Conservation (phyloP, 2,329 filamentous ascomycete genomes). For the Fusarium metavorans region DNA sequence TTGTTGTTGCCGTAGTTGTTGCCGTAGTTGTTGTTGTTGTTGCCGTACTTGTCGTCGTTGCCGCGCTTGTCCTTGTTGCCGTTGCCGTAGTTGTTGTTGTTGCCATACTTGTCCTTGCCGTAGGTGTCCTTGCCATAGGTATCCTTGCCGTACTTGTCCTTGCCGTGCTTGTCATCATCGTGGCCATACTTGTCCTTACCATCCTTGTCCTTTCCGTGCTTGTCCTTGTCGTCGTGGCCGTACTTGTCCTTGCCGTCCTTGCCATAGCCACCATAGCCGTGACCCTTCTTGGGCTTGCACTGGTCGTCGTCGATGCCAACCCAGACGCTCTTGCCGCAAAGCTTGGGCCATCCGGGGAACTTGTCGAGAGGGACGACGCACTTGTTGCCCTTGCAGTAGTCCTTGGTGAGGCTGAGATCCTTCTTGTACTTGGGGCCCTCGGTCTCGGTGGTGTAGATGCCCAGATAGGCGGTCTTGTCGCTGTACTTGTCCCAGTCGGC, state of each 20-base stretch:
- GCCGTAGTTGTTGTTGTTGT: not conserved
- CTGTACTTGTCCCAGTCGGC: slow-evolving; percentile 21
- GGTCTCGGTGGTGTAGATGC: slow-evolving; percentile 22
- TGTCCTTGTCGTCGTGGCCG: not conserved
- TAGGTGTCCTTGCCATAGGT: not conserved
- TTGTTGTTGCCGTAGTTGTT: not conserved
- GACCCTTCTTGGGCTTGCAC: slow-evolving; percentile 18
- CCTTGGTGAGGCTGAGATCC: slow-evolving; percentile 32
- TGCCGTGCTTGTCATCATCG: not conserved
- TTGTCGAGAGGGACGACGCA: slow-evolving; percentile 34
- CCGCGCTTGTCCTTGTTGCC: not conserved
- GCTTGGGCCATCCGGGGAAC: slow-evolving; percentile 27
- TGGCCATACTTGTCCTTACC: not conserved
- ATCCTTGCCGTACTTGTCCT: not conserved
- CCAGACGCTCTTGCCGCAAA: slow-evolving; percentile 25
- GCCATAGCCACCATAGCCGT: not conserved
- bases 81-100: not conserved
- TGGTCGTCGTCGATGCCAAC: slow-evolving; percentile 34
- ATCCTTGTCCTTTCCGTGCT: not conserved
- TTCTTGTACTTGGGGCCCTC: slow-evolving; percentile 13
- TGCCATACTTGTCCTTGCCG: not conserved
- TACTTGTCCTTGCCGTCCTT: not conserved
- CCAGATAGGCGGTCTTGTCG: slow-evolving; percentile 31
- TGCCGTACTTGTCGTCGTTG: not conserved
- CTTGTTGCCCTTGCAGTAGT: slow-evolving; percentile 32